Conservation (phyloP, 306 rosid genomes). For the Argentina anserina region DNA sequence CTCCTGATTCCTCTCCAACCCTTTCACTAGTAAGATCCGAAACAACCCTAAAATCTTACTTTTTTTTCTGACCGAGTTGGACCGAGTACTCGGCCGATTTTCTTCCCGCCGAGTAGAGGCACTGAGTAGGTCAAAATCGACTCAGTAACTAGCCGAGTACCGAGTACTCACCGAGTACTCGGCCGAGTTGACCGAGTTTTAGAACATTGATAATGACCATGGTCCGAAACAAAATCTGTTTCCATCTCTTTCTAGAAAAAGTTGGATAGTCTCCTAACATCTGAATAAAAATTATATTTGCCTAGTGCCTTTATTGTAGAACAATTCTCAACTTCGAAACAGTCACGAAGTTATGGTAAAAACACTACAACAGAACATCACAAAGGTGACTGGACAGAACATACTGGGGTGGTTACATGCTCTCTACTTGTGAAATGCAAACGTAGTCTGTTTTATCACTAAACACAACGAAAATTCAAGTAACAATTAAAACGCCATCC, state of each 20-base stretch:
- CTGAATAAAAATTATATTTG: background rate
- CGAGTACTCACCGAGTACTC: too few species aligned
- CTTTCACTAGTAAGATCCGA: too few species aligned
- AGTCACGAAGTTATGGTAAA: background rate
- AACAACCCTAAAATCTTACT: too few species aligned
- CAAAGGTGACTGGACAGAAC: constrained; percentile 12
- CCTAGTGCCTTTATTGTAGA: background rate
- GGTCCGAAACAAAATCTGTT: too few species aligned
- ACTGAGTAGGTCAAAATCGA: too few species aligned
- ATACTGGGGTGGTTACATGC: constrained; percentile 31
- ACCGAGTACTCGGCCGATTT: too few species aligned
- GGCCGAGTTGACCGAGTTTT: too few species aligned
- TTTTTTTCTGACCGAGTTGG: too few species aligned
- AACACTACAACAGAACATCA: background rate
- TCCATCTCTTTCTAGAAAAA: background rate
- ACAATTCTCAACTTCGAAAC: background rate
- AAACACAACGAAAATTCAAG: constrained; percentile 32
- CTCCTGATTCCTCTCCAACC: too few species aligned
- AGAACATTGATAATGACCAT: too few species aligned
- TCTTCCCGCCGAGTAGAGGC: too few species aligned
- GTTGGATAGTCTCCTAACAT: background rate
- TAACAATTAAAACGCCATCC: constrained; percentile 42
- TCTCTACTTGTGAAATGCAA: constrained; percentile 53
- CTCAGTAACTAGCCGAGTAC: too few species aligned
- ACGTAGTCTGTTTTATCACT: constrained; percentile 18